Base-by-base conservation (phyloP, 73 alveolate species). In the Effrenium voratum region DNA sequence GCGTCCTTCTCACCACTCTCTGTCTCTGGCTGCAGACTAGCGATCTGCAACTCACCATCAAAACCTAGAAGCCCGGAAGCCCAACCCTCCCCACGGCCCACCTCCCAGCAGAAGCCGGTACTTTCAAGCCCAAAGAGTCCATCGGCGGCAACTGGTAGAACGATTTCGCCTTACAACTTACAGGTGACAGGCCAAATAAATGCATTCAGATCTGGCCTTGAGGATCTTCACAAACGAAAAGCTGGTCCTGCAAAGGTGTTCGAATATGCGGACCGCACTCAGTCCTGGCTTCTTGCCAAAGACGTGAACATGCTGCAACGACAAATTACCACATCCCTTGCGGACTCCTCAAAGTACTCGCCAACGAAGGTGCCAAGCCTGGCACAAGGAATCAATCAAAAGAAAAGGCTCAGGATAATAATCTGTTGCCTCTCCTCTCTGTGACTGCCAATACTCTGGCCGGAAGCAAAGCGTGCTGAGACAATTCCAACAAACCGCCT, bases 301-400 rank as follows among this genome's bases (percentile, higher is more conserved):
- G 63, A 52, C 19, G 63, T 30, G 63, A 8, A 52, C 63, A 52
- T 52, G 63, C 63, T 12, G 19, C 63, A 52, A 52, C 63, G 63
- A 52, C 19, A 12, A 52, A 52, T n/a, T 52, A 52, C 19, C 19
- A 52, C 19, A 52, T 52, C 8, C 19, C 8, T 52, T 52, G 63
- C 19, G 8, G 8, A 52, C 19, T 86, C 96, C 86, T 88, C 96
- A 41, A 88, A 88, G 86, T 88, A 88, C 34, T 88, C 75, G 75
- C 96, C 96, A 40, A 41, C 43, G 73, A 88, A 88, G 86, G 87
- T 73, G 15, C 96, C 96, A 43, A 88, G 41, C 30, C 96, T 72
- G 46, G 47, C 28, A 60, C 30, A 12, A 15, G 12, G 68, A 57
- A 30, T 1, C n/a, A 22, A 57, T 57, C n/a, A 22, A 55, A 22